phyloP scores from a whole-genome alignment of 805 yeast species.

The Saccharomycopsis malanga region DNA sequence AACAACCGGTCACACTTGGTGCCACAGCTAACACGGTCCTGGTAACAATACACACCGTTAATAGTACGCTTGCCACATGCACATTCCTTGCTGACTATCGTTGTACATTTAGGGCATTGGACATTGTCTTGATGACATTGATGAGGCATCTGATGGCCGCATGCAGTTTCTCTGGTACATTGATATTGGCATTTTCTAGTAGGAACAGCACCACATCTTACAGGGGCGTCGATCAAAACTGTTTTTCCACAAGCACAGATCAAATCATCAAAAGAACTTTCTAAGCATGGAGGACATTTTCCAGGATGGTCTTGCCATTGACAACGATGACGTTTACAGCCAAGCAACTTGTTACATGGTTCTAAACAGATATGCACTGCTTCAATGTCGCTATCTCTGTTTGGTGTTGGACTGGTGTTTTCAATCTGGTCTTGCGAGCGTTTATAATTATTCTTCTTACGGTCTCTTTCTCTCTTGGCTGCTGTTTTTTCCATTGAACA shows the following conservation, averaged over 20 bases:
- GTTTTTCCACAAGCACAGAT: constrained; percentile 79
- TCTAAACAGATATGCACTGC: constrained; percentile 67
- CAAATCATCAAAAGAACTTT: constrained; percentile 71
- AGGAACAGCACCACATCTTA: constrained; percentile 55
- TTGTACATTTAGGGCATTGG: constrained; percentile 74
- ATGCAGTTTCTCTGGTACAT: constrained; percentile 47
- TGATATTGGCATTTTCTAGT: constrained; percentile 57
- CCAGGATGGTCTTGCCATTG: constrained; percentile 71
- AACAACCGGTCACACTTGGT: constrained; percentile 48
- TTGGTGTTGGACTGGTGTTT: constrained; percentile 18
- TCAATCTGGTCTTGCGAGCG: constrained; percentile 25
- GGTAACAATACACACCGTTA: constrained; percentile 64
- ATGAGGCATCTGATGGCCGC: constrained; percentile 77
- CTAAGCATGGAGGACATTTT: constrained; percentile 72
- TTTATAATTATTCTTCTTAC: constrained; percentile 44
- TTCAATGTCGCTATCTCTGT: constrained; percentile 42
- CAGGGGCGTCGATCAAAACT: constrained; percentile 63
- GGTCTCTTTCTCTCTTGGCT: constrained; percentile 36
- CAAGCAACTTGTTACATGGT: constrained; percentile 52
- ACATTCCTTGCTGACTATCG: constrained; percentile 48
- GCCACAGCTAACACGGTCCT: constrained; percentile 62
- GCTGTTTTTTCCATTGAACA: constrained; percentile 65
- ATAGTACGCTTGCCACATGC: constrained; percentile 53
- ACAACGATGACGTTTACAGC: constrained; percentile 68
- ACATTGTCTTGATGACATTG: constrained; percentile 59